phyloP scores from a whole-genome alignment of 306 rosid species.

The Cicer chorassanicum region DNA sequence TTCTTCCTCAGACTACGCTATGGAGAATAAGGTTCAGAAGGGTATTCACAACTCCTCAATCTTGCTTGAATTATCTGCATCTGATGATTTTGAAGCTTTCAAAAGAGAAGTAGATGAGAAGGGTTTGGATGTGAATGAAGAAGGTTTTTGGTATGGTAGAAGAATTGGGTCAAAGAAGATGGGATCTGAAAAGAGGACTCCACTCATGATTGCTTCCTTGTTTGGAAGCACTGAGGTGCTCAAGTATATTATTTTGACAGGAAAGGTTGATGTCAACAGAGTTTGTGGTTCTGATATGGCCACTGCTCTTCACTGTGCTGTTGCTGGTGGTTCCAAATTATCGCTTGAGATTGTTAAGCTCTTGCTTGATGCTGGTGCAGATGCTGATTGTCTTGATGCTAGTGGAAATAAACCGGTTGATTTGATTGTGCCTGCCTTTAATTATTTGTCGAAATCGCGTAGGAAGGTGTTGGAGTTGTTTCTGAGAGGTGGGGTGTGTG shows the following conservation, averaged over 20 bases:
- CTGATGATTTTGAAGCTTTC: conserved; percentile 75
- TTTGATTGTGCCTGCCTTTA: conserved; percentile 66
- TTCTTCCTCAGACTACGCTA: conserved; percentile 53
- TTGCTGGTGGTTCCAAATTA: conserved; percentile 75
- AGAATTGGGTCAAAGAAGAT: conserved; percentile 88
- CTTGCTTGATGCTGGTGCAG: conserved; percentile 79
- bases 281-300: conserved; percentile 77
- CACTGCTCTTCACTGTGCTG: conserved; percentile 95
- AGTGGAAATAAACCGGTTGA: conserved; percentile 68
- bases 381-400: conserved; percentile 60
- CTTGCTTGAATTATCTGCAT: conserved; percentile 86
- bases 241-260: conserved; percentile 64
- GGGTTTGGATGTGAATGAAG: conserved; percentile 67
- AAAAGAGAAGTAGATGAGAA: conserved; percentile 68
- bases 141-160: conserved; percentile 90
- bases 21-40: conserved; percentile 72
- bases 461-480: conserved; percentile 76
- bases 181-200: conserved; percentile 88
- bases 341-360: conserved; percentile 74
- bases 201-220: conserved; percentile 92
- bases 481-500: conserved; percentile 66
- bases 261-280: conserved; percentile 73
- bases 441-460: conserved; percentile 51
- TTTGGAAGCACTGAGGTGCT: conserved; percentile 76
- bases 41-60: conserved; percentile 50